A percentile compares a stretch with the other conserved stretches of the same genome.
phyloP scores from a whole-genome alignment of 208 protist genomes.

The Leishmania turanica region DNA sequence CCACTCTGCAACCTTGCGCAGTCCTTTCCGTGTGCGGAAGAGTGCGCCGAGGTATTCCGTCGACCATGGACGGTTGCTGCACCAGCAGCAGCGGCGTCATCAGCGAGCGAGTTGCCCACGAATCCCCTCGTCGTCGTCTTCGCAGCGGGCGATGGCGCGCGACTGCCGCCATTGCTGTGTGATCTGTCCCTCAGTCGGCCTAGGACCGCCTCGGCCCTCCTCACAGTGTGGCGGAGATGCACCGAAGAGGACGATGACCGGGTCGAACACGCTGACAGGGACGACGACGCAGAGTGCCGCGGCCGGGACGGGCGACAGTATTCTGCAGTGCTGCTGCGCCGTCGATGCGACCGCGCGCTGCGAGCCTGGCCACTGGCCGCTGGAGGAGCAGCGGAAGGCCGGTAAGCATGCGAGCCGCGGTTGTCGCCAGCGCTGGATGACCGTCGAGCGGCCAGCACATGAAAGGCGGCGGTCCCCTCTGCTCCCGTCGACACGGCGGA shows the following conservation, averaged over 20 bases:
- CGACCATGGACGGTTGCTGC: background rate
- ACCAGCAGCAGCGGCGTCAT: background rate
- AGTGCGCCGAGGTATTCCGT: background rate
- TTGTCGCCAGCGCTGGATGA: background rate
- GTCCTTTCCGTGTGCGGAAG: background rate
- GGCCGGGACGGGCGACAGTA: background rate
- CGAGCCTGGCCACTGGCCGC: background rate
- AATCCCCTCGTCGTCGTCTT: background rate
- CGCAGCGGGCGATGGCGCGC: background rate
- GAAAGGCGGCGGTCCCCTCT: background rate
- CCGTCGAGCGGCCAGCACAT: background rate
- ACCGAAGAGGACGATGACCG: conserved; percentile 7
- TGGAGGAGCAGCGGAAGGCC: background rate
- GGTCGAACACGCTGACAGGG: background rate
- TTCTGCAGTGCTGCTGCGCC: background rate
- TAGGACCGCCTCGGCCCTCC: conserved; percentile 16
- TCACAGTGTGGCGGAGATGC: conserved; percentile 11
- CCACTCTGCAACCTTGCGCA: background rate
- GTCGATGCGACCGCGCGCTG: background rate
- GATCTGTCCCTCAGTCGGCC: conserved; percentile 1
- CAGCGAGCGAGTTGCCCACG: background rate
- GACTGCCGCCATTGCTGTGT: background rate
- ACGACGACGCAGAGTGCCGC: conserved; percentile 1
- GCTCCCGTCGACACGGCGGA: background rate
- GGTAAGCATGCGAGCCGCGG: background rate